Conservation (phyloP, 352 stramenopile species). For the Globisporangium radiosum region DNA sequence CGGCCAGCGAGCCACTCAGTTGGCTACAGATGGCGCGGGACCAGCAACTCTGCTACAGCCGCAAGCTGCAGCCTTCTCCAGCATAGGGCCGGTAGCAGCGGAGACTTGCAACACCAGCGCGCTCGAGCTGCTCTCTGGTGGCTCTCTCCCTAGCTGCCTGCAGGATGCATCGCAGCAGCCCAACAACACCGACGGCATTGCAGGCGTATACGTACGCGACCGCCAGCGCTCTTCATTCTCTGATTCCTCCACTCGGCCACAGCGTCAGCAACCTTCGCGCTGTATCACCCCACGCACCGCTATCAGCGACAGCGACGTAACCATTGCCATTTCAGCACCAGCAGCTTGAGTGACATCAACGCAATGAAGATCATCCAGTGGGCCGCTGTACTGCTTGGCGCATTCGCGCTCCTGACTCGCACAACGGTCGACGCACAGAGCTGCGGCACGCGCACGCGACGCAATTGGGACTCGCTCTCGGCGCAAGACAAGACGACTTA, state of each 20-base stretch:
- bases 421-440: conserved; percentile 2
- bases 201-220: background rate
- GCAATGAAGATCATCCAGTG: conserved; percentile 1
- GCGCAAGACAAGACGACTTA: conserved; percentile 14
- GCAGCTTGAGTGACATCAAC: background rate
- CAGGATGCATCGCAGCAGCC: too few species aligned
- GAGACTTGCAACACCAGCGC: too few species aligned
- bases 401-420: background rate
- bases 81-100: too few species aligned
- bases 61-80: too few species aligned
- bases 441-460: conserved; percentile 13
- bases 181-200: too few species aligned
- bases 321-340: background rate
- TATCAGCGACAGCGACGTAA: too few species aligned
- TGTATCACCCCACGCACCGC: too few species aligned
- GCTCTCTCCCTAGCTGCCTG: background rate
- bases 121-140: too few species aligned
- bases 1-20: too few species aligned
- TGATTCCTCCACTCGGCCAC: background rate
- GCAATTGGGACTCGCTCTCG: conserved; percentile 18
- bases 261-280: background rate
- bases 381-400: background rate
- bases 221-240: conserved; percentile 1
- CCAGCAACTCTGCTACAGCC: too few species aligned
- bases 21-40: too few species aligned